Evolutionary conservation across 75 land plant species (phyloP), one percentile per base, ranked within the genome.

Genomic region (Sequoia sempervirens): DNA sequence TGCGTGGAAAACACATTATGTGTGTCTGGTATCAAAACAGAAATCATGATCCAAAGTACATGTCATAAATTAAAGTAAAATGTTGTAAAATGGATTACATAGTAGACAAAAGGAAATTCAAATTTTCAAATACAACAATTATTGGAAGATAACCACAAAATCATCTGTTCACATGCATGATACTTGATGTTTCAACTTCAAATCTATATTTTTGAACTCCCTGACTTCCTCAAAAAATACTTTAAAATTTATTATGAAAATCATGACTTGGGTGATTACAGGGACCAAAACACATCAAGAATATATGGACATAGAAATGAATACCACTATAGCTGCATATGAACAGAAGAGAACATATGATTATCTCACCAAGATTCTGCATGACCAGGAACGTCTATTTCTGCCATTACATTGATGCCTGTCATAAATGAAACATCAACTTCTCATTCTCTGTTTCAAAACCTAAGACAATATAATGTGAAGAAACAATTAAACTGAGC

Each of bases 381-480:
- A 89, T 97, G 99, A 41, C 99, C 99, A 81, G 99, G 99, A 80
- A 95, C 92, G 89, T 97, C 99, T 28, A 95, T 82, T 89, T 97
- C 99, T 75, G 99, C 94, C 99, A 97, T 95, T 26, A 97, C 88
- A 86, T 91, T 90, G 76, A 97, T 92, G 61, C 99, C 96, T 93
- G 89, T 28, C 58, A 85, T 53, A 84, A 43, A 66, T 8, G 45
- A 54, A 47, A 47, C 14, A 83, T 14, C 17, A 38, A n/a, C 28
- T 11, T 45, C 46, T 45, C 80, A 78, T 43, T 47, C 80, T 78
- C 80, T 78, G 5, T n/a, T 45, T 78, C 46, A 78, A 43, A 26
- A n/a, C 45, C 10, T 3, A 78, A 43, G 41, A 43, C 46, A n/a
- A 26, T 45, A 78, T 12, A 45, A 78, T 78, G 80, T 12, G 0